Base-by-base conservation (phyloP, 352 stramenopile species). In the Pythium scleroteichum region DNA sequence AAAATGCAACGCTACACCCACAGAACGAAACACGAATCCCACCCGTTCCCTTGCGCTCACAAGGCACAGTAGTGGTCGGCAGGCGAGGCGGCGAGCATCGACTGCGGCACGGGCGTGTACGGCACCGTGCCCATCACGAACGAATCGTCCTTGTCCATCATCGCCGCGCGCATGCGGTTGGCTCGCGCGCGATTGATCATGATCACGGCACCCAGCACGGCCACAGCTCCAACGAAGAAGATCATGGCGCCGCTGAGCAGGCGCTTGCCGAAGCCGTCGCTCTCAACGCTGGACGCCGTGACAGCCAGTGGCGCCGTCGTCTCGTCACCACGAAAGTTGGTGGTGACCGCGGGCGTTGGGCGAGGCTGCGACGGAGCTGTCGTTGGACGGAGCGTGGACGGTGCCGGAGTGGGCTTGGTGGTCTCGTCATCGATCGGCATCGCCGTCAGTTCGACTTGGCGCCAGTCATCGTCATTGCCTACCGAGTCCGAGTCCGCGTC, bases 141-240 rank as follows among this genome's bases (percentile, higher is more conserved):
- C 10, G 47, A 41, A 24, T 59, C n/a, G 16, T 33, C 45, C 29
- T 57, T 47, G 33, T 53, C 29, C 24, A 64, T 51, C 12, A 48
- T 52, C 24, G 57, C 61, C 3, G 40, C 9, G 2, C 47, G 39
- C 14, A 63, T 41, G 13, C 35, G 38, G 19, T 49, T 62, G 53
- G 52, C 27, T 19, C 58, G 50, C 6, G 40, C 47, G 5, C 49
- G 53, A 35, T 55, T 59, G 47, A 63, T 52, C 61, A 68, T 62
- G 39, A 62, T 53, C 19, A 63, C 53, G n/a, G 40, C 53, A 4
- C 46, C 61, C 13, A 68, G 46, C 45, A 53, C 53, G 12, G 47
- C 61, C 2, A 68, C 61, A 6, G 22, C 48, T 2, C 47, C 61
- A 10, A 63, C 46, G 13, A 68, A 57, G 19, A 57, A 50, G 22